phyloP scores from a whole-genome alignment of 176 grass and related monocot genomes.

The Zoysia pacifica region DNA sequence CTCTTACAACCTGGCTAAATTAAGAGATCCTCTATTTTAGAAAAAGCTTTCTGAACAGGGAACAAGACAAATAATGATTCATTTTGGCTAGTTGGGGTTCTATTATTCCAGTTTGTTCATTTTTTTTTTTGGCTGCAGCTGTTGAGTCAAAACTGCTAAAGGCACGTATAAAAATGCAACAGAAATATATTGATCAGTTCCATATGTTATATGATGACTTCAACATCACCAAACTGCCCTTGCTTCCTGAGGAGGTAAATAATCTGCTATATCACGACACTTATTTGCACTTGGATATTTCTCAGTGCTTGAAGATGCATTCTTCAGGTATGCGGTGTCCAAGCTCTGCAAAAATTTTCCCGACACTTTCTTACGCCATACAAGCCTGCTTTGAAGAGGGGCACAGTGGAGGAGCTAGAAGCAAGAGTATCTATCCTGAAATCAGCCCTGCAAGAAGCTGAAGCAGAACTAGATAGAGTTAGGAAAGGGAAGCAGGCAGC shows the following conservation, averaged over 20 bases:
- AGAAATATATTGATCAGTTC: conserved; percentile 95
- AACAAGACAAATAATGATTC: neutral
- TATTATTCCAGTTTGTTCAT: conserved; percentile 27
- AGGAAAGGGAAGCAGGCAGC: conserved; percentile 79
- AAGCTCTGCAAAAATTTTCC: conserved; percentile 84
- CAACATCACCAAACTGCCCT: conserved; percentile 94
- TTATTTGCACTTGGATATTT: neutral
- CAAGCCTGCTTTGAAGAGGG: conserved; percentile 57
- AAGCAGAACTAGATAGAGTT: conserved; percentile 75
- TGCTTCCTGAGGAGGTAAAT: conserved; percentile 87
- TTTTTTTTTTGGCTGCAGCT: conserved; percentile 46
- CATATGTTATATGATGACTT: conserved; percentile 97
- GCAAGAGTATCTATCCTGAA: conserved; percentile 64
- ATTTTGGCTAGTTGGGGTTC: neutral
- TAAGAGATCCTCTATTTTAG: conserved; percentile 8
- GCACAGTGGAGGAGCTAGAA: conserved; percentile 75
- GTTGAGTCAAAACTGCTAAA: conserved; percentile 88
- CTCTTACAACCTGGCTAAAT: conserved; percentile 13
- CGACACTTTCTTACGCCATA: conserved; percentile 74
- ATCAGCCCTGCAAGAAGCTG: conserved; percentile 58
- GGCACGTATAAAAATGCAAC: conserved; percentile 93
- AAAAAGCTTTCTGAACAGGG: neutral
- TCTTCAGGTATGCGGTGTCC: conserved; percentile 83
- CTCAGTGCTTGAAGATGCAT: neutral
- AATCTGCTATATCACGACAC: neutral